These are phyloP conservation scores for Mycena galopus DNA, from an alignment of 768 basidiomycete species.

Conservation along the genomic window DNA sequence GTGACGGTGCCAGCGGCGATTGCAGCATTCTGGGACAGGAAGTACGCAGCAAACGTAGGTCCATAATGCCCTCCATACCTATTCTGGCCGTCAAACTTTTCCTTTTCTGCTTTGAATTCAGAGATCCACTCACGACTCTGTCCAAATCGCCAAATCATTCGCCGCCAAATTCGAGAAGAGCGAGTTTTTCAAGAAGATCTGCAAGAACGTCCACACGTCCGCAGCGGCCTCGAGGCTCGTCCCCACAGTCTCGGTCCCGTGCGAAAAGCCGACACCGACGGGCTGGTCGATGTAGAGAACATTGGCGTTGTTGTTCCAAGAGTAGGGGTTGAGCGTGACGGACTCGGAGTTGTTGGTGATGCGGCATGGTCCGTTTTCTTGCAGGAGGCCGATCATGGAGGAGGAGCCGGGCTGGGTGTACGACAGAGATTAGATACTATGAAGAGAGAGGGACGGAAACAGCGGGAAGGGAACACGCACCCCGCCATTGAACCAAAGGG, in stretches of 20 bases:
- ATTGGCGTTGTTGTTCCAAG: conserved; percentile 71
- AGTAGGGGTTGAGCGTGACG: conserved; percentile 64
- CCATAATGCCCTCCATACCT: conserved; percentile 83
- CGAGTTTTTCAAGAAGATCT: conserved; percentile 70
- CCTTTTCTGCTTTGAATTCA: too few species aligned
- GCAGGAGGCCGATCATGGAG: conserved; percentile 74
- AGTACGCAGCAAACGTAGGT: conserved; percentile 75
- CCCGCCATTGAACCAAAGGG: conserved; percentile 59
- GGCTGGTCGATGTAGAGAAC: conserved; percentile 77
- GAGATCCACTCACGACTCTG: conserved; percentile 62
- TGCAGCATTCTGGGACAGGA: conserved; percentile 70
- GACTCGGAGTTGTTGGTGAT: conserved; percentile 66
- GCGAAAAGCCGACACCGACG: conserved; percentile 74
- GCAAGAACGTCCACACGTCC: conserved; percentile 73
- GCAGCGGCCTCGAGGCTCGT: conserved; percentile 67
- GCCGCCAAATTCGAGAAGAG: conserved; percentile 62
- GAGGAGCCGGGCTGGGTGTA: conserved; percentile 63
- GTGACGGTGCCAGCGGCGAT: conserved; percentile 60
- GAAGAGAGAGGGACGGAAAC: not conserved
- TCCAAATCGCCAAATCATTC: conserved; percentile 71
- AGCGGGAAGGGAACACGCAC: conserved; percentile 28
- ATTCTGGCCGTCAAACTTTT: too few species aligned
- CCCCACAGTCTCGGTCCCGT: conserved; percentile 63
- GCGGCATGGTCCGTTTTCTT: conserved; percentile 83
- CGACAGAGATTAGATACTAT: too few species aligned